Conservation (phyloP, 345 rosid genomes). For the Dovyalis caffra region DNA sequence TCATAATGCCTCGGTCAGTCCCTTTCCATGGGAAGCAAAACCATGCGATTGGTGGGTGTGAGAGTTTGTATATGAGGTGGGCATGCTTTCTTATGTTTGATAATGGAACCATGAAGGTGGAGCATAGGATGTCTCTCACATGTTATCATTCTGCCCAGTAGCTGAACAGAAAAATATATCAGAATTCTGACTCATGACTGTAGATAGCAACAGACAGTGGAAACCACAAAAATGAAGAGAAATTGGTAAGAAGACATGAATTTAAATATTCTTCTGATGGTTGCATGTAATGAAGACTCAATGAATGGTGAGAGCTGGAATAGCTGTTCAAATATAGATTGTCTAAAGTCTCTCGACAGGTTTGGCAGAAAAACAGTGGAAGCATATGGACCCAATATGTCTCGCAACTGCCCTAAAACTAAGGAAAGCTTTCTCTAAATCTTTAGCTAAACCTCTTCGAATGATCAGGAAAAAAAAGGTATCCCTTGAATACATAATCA, state of each 20-base stretch:
- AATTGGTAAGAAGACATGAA: no score
- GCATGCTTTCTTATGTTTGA: background rate
- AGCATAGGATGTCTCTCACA: background rate
- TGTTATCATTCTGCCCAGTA: background rate
- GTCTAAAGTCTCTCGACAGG: no score
- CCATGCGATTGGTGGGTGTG: background rate
- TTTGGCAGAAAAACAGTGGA: no score
- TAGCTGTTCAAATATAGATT: no score
- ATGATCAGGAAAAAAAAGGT: no score
- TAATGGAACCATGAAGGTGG: background rate
- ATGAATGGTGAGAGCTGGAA: no score
- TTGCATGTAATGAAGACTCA: no score
- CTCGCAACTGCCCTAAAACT: no score
- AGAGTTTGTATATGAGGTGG: background rate
- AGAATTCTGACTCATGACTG: background rate
- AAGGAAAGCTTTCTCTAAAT: no score
- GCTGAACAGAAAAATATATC: background rate
- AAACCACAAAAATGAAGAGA: background rate
- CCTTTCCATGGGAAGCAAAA: background rate
- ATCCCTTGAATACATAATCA: background rate
- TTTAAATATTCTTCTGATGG: no score
- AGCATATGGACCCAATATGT: no score
- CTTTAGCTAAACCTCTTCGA: no score
- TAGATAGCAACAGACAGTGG: background rate
- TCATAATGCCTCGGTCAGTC: background rate